phyloP scores from a whole-genome alignment of 2,329 filamentous ascomycete genomes.

The Neodidymelliopsis sp. region DNA sequence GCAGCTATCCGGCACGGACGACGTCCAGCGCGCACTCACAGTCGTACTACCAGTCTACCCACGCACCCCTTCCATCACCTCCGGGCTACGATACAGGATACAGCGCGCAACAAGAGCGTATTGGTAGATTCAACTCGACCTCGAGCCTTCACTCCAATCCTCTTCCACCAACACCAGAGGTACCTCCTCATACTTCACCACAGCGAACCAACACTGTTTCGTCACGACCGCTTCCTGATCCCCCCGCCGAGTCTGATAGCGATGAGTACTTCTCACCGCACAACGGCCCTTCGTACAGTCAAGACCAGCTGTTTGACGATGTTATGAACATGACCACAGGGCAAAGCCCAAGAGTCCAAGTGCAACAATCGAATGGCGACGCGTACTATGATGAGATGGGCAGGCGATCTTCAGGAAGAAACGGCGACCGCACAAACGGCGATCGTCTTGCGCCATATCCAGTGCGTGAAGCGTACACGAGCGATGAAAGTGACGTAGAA shows the following conservation, averaged over 20 bases:
- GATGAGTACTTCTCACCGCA: constrained; percentile 50
- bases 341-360: constrained; percentile 37
- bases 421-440: constrained; percentile 57
- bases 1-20: constrained; percentile 39
- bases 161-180: constrained; percentile 58
- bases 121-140: constrained; percentile 41
- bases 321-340: constrained; percentile 60
- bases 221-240: constrained; percentile 67
- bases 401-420: constrained; percentile 33
- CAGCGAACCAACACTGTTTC: constrained; percentile 61
- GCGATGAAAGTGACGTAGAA: constrained; percentile 86
- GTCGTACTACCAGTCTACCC: constrained; percentile 40
- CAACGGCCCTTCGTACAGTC: constrained; percentile 45
- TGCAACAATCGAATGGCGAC: constrained; percentile 44
- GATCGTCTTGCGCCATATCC: constrained; percentile 51
- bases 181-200: constrained; percentile 58
- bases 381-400: constrained; percentile 37
- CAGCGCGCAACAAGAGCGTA: constrained; percentile 34
- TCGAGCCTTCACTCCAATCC: constrained; percentile 46
- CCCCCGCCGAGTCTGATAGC: constrained; percentile 60
- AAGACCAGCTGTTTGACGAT: constrained; percentile 66
- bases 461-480: constrained; percentile 39
- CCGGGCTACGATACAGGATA: constrained; percentile 43
- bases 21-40: constrained; percentile 40
- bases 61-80: constrained; percentile 47